These are phyloP conservation scores for Cercospora nicotianae DNA, from an alignment of 2,329 filamentous ascomycete genomes.

Conservation along the genomic window DNA sequence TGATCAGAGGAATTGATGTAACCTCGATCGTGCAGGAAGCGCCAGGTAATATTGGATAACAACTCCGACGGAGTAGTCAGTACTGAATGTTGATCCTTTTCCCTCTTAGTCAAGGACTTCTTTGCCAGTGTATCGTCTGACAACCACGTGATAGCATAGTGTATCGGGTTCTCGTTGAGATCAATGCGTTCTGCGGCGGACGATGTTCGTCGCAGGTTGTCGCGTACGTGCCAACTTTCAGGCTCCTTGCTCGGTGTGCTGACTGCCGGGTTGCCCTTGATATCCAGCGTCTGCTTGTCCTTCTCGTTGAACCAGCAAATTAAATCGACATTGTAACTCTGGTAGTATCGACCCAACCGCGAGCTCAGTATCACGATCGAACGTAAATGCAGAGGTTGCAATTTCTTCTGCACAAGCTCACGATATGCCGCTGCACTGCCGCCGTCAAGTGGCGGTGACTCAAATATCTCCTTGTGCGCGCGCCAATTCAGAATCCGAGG, in stretches of 20 bases:
- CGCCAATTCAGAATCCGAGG: constrained; percentile 79
- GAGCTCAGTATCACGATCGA: constrained; percentile 76
- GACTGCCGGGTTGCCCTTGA: constrained; percentile 26
- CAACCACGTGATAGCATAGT: constrained; percentile 58
- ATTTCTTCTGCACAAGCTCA: constrained; percentile 70
- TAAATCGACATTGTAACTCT: constrained; percentile 73
- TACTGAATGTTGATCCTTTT: constrained; percentile 47
- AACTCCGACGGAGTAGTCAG: constrained; percentile 66
- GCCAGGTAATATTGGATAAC: constrained; percentile 74
- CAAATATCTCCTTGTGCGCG: constrained; percentile 72
- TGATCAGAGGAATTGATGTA: constrained; percentile 75
- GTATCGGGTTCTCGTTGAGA: constrained; percentile 44
- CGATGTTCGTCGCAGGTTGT: constrained; percentile 24
- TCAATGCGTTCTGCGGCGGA: constrained; percentile 22
- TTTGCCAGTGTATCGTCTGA: constrained; percentile 68
- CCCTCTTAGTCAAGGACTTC: constrained; percentile 60
- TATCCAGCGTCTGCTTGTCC: constrained; percentile 53
- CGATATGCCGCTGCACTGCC: constrained; percentile 78
- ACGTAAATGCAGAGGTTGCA: constrained; percentile 73
- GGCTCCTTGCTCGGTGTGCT: constrained; percentile 34
- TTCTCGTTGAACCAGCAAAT: constrained; percentile 80
- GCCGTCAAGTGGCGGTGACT: constrained; percentile 83
- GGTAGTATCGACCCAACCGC: constrained; percentile 78
- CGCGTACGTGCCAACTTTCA: constrained; percentile 71
- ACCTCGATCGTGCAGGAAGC: constrained; percentile 83